phyloP scores from a whole-genome alignment of 2,329 filamentous ascomycete genomes.

The Sclerotinia minor region DNA sequence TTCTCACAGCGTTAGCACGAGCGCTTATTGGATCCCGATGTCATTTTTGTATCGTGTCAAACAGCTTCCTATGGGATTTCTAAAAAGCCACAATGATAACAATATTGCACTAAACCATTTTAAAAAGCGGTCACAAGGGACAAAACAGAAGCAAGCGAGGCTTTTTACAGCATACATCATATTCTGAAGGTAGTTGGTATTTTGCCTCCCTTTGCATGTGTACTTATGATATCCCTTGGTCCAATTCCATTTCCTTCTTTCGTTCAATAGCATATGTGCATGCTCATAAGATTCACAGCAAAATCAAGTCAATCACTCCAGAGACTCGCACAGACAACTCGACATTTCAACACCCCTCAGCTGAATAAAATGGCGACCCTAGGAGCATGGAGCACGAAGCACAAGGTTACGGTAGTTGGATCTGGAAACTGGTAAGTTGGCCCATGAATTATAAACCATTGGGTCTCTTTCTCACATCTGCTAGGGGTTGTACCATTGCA shows the following conservation, averaged over 20 bases:
- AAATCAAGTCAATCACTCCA: slow-evolving; percentile 31
- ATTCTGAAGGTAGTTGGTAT: neutral
- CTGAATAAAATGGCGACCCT: slow-evolving; percentile 41
- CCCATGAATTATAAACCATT: neutral
- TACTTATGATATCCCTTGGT: neutral
- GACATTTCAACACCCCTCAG: slow-evolving; percentile 30
- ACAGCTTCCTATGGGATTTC: slow-evolving; percentile 11
- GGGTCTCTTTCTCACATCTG: slow-evolving; percentile 27
- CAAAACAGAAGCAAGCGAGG: slow-evolving; percentile 13
- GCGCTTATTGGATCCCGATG: slow-evolving; percentile 10
- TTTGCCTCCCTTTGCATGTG: slow-evolving; percentile 15
- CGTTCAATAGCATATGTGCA: slow-evolving; percentile 20
- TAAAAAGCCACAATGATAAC: slow-evolving; percentile 6
- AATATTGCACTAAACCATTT: slow-evolving; percentile 3
- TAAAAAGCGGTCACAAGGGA: slow-evolving; percentile 19
- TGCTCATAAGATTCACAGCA: slow-evolving; percentile 32
- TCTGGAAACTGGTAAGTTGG: slow-evolving; percentile 85
- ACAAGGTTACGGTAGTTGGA: slow-evolving; percentile 91
- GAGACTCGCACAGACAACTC: slow-evolving; percentile 31
- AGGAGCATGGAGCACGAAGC: slow-evolving; percentile 64
- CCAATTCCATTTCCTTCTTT: neutral
- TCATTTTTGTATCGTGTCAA: neutral
- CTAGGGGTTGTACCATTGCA: slow-evolving; percentile 91
- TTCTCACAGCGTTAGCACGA: neutral
- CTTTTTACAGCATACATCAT: slow-evolving; percentile 3